Evolutionary conservation across 2,329 filamentous ascomycete species (phyloP).

Genomic region (Sclerotinia sclerotiorum): DNA sequence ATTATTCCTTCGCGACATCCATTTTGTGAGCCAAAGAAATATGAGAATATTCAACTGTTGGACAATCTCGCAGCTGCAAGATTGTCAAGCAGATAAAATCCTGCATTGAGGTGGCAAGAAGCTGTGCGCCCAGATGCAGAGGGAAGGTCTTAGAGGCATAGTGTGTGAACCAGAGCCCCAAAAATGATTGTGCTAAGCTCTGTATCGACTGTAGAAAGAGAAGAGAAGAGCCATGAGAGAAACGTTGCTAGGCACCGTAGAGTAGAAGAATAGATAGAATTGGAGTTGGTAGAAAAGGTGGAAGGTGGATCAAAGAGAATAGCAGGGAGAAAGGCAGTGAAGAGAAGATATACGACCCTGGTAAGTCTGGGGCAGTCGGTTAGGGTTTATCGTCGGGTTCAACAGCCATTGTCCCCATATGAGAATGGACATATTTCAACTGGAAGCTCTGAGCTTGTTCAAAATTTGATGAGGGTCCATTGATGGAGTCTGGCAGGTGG

Average conservation of each 20-base stretch:
- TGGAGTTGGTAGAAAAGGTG: neutral
- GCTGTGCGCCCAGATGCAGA: neutral
- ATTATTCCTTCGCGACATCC: neutral
- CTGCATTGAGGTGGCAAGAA: neutral
- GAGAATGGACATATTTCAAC: neutral
- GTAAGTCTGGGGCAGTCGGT: neutral
- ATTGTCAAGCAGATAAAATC: neutral
- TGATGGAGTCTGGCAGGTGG: neutral
- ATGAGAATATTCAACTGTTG: neutral
- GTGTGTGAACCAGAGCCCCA: neutral
- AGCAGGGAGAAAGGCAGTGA: neutral
- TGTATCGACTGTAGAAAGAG: neutral
- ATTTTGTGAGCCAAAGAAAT: too few species aligned
- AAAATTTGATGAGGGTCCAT: neutral
- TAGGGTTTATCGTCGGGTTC: neutral
- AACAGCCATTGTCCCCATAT: too few species aligned
- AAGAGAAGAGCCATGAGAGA: neutral
- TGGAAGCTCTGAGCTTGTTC: neutral
- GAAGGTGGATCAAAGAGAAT: neutral
- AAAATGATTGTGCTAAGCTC: neutral
- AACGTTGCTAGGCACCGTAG: neutral
- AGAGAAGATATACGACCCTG: neutral
- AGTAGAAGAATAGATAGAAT: neutral
- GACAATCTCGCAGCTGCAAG: neutral
- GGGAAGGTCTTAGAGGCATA: neutral